phyloP scores from a whole-genome alignment of 2,329 filamentous ascomycete species.

The Monosporascus sp. region DNA sequence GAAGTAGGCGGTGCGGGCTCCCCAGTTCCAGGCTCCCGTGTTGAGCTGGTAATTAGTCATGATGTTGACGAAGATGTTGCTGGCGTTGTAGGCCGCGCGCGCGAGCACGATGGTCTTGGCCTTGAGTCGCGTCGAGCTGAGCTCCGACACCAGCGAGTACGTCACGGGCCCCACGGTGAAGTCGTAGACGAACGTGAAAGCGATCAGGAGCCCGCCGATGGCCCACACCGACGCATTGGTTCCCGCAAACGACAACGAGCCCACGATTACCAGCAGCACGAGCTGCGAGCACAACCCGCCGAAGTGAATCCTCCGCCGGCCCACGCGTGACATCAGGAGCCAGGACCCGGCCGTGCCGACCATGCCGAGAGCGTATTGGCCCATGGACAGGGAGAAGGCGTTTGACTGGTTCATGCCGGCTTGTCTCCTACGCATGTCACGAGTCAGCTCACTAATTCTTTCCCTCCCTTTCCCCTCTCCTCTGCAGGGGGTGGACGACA shows the following conservation, averaged over 20 bases:
- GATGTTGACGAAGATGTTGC: constrained; percentile 45
- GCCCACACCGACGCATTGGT: constrained; percentile 34
- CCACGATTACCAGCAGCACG: constrained; percentile 35
- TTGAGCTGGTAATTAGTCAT: constrained; percentile 45
- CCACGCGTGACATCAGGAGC: constrained; percentile 42
- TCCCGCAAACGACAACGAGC: constrained; percentile 32
- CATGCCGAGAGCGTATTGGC: constrained; percentile 44
- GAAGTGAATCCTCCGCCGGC: constrained; percentile 46
- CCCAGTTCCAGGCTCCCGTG: constrained; percentile 42
- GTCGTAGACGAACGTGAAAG: constrained; percentile 50
- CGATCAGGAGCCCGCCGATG: constrained; percentile 41
- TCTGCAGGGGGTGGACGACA: constrained; percentile 7
- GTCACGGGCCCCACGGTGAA: constrained; percentile 49
- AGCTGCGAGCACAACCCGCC: constrained; percentile 37
- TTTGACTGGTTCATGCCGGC: constrained; percentile 39
- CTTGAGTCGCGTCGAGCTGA: constrained; percentile 48
- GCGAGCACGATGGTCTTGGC: constrained; percentile 51
- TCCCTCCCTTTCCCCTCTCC: not conserved
- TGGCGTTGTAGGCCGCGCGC: constrained; percentile 41
- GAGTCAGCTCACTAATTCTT: not conserved
- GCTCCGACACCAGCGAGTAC: constrained; percentile 47
- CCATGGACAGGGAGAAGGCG: constrained; percentile 42
- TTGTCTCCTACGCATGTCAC: constrained; percentile 26
- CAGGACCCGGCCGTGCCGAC: constrained; percentile 47
- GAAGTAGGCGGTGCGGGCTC: constrained; percentile 41